These are phyloP conservation scores for Ceriops zippeliana DNA, from an alignment of 345 rosid species.

Conservation along the genomic window DNA sequence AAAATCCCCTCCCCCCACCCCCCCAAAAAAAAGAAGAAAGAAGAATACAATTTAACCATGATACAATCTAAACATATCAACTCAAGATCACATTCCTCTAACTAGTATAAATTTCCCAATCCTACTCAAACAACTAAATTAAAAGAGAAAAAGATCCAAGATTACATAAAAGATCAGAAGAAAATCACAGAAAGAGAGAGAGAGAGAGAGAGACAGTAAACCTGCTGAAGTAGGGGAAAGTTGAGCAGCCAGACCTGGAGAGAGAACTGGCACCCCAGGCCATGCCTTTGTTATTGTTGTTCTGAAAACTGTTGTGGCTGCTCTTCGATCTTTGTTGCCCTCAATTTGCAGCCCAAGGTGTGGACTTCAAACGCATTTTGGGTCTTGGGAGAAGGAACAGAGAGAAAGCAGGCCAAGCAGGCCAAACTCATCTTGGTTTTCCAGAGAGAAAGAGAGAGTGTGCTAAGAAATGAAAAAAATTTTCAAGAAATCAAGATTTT, in stretches of 20 bases:
- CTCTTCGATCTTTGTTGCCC: constrained; percentile 44
- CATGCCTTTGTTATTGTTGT: constrained; percentile 43
- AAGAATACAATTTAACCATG: no score
- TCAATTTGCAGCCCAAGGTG: background rate
- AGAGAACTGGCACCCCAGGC: constrained; percentile 79
- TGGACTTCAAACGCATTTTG: no score
- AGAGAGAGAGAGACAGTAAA: background rate
- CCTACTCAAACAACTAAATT: no score
- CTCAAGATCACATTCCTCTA: no score
- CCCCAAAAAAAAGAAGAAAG: background rate
- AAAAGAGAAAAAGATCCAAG: no score
- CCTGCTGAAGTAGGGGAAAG: background rate
- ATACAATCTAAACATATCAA: no score
- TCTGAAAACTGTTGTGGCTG: constrained; percentile 29
- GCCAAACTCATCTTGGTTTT: background rate
- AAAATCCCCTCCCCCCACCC: background rate
- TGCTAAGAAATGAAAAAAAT: no score
- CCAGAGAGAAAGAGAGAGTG: no score
- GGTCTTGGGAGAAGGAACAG: background rate
- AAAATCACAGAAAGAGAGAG: no score
- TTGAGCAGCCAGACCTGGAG: constrained; percentile 24
- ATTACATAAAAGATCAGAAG: no score
- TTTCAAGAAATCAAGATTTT: no score
- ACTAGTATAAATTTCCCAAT: no score
- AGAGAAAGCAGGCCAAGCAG: constrained; percentile 22